These are phyloP conservation scores for Botrytis paeoniae DNA, from an alignment of 2,329 filamentous ascomycete genomes.

Conservation along the genomic window DNA sequence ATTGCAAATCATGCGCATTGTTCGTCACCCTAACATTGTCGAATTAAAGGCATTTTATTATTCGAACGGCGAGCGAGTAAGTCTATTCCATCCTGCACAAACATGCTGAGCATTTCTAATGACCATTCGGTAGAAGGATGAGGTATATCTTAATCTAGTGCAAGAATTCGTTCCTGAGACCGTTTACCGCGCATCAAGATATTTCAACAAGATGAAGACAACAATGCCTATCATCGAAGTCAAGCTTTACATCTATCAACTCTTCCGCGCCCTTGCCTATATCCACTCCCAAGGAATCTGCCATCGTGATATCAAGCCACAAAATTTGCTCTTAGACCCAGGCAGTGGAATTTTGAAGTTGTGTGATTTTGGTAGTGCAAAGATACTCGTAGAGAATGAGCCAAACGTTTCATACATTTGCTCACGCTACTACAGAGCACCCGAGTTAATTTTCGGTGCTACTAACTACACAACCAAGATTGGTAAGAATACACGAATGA, in stretches of 20 bases:
- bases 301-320: constrained; percentile 98
- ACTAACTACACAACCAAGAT: constrained; percentile 99
- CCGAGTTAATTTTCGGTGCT: constrained; percentile 96
- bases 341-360: constrained; percentile 90
- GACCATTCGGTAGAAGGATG: constrained; percentile 70
- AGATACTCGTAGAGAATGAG: constrained; percentile 98
- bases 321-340: constrained; percentile 93
- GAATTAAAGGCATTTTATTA: constrained; percentile 99
- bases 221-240: constrained; percentile 99
- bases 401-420: constrained; percentile 99
- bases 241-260: constrained; percentile 99
- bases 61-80: constrained; percentile 95
- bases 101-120: constrained; percentile 22
- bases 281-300: constrained; percentile 99
- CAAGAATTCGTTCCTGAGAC: constrained; percentile 98
- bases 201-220: constrained; percentile 99
- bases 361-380: constrained; percentile 98
- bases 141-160: constrained; percentile 97
- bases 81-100: constrained; percentile 40
- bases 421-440: constrained; percentile 96
- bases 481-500: constrained; percentile 58
- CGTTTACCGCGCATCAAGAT: constrained; percentile 94
- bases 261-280: constrained; percentile 96
- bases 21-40: constrained; percentile 97
- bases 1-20: constrained; percentile 99